phyloP scores from a whole-genome alignment of 176 grass and related monocot genomes.

The Bromus sterilis region DNA sequence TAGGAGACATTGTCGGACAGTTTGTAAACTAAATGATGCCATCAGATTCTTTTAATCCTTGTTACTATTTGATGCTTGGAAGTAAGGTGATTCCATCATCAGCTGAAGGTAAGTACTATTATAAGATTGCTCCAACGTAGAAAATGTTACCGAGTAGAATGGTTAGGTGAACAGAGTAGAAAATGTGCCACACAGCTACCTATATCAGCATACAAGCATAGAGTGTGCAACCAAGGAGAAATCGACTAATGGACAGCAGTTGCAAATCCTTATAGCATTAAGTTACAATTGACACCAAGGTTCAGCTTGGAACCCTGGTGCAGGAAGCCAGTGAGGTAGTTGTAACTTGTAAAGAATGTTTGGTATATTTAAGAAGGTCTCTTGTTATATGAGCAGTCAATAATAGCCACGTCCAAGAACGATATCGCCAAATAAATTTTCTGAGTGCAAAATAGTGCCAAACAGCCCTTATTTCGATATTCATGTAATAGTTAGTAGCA shows the following conservation, averaged over 20 bases:
- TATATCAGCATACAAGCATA: neutral
- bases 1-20: slow-evolving; percentile 15
- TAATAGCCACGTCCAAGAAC: neutral
- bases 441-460: neutral
- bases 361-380: neutral
- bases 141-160: neutral
- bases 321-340: neutral
- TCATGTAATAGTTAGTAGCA: neutral
- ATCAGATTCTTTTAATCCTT: slow-evolving; percentile 11
- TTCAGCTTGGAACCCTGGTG: neutral
- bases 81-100: slow-evolving; percentile 6
- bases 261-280: neutral
- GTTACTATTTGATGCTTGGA: slow-evolving; percentile 9
- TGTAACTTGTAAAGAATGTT: neutral
- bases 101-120: neutral
- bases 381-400: neutral
- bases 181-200: neutral
- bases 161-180: slow-evolving; percentile 6
- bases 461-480: neutral
- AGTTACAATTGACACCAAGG: neutral
- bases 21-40: slow-evolving; percentile 38
- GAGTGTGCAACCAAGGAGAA: neutral
- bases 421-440: neutral
- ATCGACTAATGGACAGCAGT: neutral
- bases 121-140: neutral